Base-by-base conservation (phyloP, 805 yeast genomes). In the Lachancea cidri region DNA sequence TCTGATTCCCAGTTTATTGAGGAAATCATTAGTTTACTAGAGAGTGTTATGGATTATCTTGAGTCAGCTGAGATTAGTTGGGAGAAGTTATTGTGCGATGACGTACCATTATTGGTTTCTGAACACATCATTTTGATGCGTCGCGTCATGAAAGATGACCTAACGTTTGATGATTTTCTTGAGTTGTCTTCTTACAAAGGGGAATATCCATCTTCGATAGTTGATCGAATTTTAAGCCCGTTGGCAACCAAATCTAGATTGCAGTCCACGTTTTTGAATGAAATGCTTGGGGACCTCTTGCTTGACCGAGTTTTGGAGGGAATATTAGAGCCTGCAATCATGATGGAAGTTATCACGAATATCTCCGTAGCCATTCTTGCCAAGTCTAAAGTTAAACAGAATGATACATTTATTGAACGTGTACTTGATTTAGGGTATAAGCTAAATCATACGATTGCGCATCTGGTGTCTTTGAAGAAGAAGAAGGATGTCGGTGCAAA, bases 311-410 rank as follows among this genome's bases (percentile, higher is more conserved):
- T 62, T 4, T 22, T 55, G 20, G 55, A 56, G 22, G 55, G 52
- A 30, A 32, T 52, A 3, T 38, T 43, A 1, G 64, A 60, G 17
- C 65, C 66, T 5, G 55, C 53, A 31, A 50, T 49, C 41, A 15
- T 57, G 3, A 31, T 61, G 6, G 42, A 48, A 5, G 52, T 48
- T 2, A 33, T 58, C 8, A 35, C 35, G 25, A 35, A 35, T 4
- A 15, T 22, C n/a, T 14, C 31, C 32, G n/a, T 8, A 11, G 11
- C 9, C 11, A 22, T 22, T 22, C 7, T 7, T 22, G 27, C 7
- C 11, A 22, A 22, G 11, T 22, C 27, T 7, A 11, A 22, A 22
- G 11, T 7, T 7, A 7, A 22, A 11, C 27, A 7, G 9, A n/a
- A n/a, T n/a, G n/a, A n/a, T n/a, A n/a, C n/a, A n/a, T n/a, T n/a